A percentile compares a stretch with the other conserved stretches of the same genome.
Conservation (phyloP, 352 stramenopile genomes). For the Plasmopara viticola region DNA sequence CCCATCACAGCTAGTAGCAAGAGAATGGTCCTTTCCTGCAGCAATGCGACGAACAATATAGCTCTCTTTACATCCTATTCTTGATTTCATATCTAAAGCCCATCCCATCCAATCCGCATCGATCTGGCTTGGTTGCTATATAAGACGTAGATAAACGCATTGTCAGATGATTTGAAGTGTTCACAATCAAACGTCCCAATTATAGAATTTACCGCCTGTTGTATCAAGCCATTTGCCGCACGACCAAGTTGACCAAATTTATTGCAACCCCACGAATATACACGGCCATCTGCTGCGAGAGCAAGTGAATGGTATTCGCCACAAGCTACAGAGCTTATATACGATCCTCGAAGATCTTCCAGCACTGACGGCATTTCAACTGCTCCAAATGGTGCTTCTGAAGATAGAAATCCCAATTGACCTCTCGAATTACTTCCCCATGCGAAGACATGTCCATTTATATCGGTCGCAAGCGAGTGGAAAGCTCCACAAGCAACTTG, state of each 20-base stretch:
- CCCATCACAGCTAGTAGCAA: conserved; percentile 49
- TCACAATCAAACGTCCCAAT: neutral
- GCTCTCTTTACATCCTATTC: conserved; percentile 13
- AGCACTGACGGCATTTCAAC: conserved; percentile 35
- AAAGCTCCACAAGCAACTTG: conserved; percentile 66
- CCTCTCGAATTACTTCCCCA: conserved; percentile 59
- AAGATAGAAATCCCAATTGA: conserved; percentile 40
- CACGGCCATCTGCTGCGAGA: conserved; percentile 45
- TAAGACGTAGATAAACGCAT: neutral
- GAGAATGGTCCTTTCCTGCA: conserved; percentile 57
- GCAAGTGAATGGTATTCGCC: conserved; percentile 70
- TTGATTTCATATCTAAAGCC: conserved; percentile 28
- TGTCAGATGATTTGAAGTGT: neutral
- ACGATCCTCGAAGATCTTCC: conserved; percentile 42
- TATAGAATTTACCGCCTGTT: conserved; percentile 27
- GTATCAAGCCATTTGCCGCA: conserved; percentile 25
- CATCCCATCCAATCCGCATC: conserved; percentile 35
- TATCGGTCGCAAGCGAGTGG: conserved; percentile 56
- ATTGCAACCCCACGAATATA: conserved; percentile 75
- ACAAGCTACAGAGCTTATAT: conserved; percentile 55
- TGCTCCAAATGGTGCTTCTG: conserved; percentile 13
- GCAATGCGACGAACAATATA: conserved; percentile 45
- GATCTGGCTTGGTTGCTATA: conserved; percentile 40
- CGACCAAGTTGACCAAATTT: conserved; percentile 59
- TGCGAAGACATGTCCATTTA: conserved; percentile 69